A percentile compares a stretch with the other conserved stretches of the same genome.
Evolutionary conservation across 805 yeast species (phyloP).

Genomic region (Ogataea pilisensis): DNA sequence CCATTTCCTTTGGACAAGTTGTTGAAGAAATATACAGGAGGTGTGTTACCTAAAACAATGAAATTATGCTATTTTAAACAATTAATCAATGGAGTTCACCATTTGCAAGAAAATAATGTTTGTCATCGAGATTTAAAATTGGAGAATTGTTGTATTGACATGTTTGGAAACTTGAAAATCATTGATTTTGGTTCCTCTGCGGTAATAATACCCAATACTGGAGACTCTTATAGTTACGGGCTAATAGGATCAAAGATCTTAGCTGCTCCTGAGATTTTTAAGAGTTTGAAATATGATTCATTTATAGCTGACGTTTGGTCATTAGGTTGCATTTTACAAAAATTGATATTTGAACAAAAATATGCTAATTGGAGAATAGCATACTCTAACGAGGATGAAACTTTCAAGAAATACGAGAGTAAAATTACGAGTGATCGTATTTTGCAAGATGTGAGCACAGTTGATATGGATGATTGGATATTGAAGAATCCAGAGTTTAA

Average conservation of each 20-base stretch:
- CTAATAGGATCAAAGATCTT: conserved; percentile 44
- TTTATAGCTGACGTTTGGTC: conserved; percentile 46
- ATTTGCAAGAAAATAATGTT: conserved; percentile 33
- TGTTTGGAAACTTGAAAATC: conserved; percentile 34
- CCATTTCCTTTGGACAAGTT: conserved; percentile 26
- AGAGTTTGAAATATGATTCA: conserved; percentile 37
- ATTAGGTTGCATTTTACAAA: conserved; percentile 40
- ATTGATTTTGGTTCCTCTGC: conserved; percentile 50
- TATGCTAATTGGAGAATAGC: conserved; percentile 48
- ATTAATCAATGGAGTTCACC: conserved; percentile 33
- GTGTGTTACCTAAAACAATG: conserved; percentile 8
- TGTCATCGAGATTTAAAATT: conserved; percentile 51
- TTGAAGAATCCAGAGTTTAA: neutral
- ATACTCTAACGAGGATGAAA: conserved; percentile 11
- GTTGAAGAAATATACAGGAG: neutral
- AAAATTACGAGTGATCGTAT: neutral
- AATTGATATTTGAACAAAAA: conserved; percentile 22
- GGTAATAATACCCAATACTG: neutral
- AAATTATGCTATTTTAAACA: conserved; percentile 39
- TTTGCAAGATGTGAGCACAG: neutral
- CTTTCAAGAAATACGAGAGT: conserved; percentile 7
- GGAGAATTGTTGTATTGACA: conserved; percentile 39
- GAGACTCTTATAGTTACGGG: conserved; percentile 31
- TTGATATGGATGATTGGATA: neutral
- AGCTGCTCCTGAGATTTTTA: conserved; percentile 46